A percentile compares a stretch with the other conserved stretches of the same genome.
Conservation (phyloP, 108 stramenopile genomes). For the Ochromonas danica region DNA sequence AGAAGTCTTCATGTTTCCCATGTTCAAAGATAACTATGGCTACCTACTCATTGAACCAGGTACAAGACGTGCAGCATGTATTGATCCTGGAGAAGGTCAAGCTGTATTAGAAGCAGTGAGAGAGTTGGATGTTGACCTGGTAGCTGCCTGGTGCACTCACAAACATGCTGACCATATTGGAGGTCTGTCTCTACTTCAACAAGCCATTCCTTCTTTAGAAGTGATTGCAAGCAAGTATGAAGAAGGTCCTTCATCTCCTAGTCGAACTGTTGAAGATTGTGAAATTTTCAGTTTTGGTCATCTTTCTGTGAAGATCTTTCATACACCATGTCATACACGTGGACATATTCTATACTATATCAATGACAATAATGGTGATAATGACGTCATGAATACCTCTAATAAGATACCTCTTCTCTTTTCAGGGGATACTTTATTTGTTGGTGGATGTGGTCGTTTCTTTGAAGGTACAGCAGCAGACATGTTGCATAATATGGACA, state of each 20-base stretch:
- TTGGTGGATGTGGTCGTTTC: constrained; percentile 66
- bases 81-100: constrained; percentile 64
- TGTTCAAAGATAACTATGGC: constrained; percentile 54
- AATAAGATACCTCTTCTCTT: constrained; percentile 59
- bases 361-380: constrained; percentile 39
- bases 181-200: constrained; percentile 60
- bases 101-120: constrained; percentile 57
- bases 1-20: background rate
- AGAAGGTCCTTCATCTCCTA: constrained; percentile 12
- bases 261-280: constrained; percentile 22
- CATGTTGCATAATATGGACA: constrained; percentile 45
- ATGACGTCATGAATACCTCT: too few relatives aligned
- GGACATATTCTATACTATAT: constrained; percentile 64
- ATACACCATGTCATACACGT: constrained; percentile 66
- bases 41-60: constrained; percentile 58
- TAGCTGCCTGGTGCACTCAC: constrained; percentile 65
- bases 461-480: constrained; percentile 56
- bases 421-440: constrained; percentile 71
- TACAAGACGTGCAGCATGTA: constrained; percentile 51
- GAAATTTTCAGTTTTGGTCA: constrained; percentile 3
- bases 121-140: constrained; percentile 51
- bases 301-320: constrained; percentile 52
- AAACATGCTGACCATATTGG: constrained; percentile 73
- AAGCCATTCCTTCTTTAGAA: constrained; percentile 44
- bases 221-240: constrained; percentile 49